These are phyloP conservation scores for Anisogramma anomala DNA, from an alignment of 2,329 filamentous ascomycete genomes.

Conservation along the genomic window DNA sequence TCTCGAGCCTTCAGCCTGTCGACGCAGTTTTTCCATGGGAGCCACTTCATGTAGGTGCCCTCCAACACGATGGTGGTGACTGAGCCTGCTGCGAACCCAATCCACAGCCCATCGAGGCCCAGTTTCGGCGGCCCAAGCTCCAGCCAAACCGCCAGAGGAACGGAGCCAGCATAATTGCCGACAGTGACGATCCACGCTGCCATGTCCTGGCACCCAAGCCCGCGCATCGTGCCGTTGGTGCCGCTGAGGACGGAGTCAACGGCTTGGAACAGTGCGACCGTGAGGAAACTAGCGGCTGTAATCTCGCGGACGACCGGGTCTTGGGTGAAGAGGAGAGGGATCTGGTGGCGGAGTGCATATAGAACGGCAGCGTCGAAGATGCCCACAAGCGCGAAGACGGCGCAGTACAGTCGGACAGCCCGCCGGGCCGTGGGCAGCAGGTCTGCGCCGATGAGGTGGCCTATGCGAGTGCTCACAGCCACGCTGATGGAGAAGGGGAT, in stretches of 20 bases:
- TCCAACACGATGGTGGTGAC: slow-evolving; percentile 23
- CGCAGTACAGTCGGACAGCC: slow-evolving; percentile 22
- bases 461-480: slow-evolving; percentile 30
- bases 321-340: slow-evolving; percentile 24
- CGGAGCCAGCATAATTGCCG: slow-evolving; percentile 28
- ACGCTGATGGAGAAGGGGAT: slow-evolving; percentile 32
- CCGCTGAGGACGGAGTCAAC: slow-evolving; percentile 26
- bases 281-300: slow-evolving; percentile 22
- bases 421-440: slow-evolving; percentile 22
- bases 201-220: slow-evolving; percentile 27
- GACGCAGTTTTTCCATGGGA: slow-evolving; percentile 11
- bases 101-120: slow-evolving; percentile 25
- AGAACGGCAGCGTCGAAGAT: slow-evolving; percentile 24
- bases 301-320: slow-evolving; percentile 22
- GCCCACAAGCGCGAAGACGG: slow-evolving; percentile 24
- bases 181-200: slow-evolving; percentile 26
- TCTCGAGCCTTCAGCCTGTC: slow-evolving; percentile 11
- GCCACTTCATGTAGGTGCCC: slow-evolving; percentile 23
- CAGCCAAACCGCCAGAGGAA: slow-evolving; percentile 28
- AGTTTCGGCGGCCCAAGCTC: slow-evolving; percentile 23
- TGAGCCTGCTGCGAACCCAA: slow-evolving; percentile 25
- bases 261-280: slow-evolving; percentile 24
- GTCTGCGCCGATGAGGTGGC: slow-evolving; percentile 30
- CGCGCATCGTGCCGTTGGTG: slow-evolving; percentile 28
- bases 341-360: slow-evolving; percentile 21